A percentile compares a stretch with the other conserved stretches of the same genome.
phyloP scores from a whole-genome alignment of 495 filamentous ascomycete species.

The Aspergillus nidulans region DNA sequence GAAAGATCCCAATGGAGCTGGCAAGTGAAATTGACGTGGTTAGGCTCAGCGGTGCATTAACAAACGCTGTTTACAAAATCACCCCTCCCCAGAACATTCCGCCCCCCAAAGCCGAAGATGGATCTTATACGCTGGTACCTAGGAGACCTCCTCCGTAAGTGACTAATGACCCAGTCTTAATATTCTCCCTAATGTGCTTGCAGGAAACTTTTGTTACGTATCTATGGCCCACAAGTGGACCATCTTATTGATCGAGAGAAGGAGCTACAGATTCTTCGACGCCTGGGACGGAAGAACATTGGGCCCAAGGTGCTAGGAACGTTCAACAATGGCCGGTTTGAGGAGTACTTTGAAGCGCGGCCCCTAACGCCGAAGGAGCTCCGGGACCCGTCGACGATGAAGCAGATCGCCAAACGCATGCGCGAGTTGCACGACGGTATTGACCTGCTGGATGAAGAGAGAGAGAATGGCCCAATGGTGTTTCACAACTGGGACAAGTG shows the following conservation, averaged over 20 bases:
- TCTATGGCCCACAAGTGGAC: conserved; percentile 94
- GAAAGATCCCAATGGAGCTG: conserved; percentile 68
- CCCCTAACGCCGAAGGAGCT: conserved; percentile 75
- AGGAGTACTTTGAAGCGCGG: conserved; percentile 81
- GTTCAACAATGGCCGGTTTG: conserved; percentile 93
- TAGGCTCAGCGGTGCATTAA: conserved; percentile 87
- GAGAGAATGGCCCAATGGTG: conserved; percentile 71
- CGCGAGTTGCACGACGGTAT: conserved; percentile 92
- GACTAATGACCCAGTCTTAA: neutral
- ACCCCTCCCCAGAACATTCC: conserved; percentile 64
- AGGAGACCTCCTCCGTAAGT: conserved; percentile 53
- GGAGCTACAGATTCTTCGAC: conserved; percentile 80
- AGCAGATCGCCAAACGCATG: conserved; percentile 98
- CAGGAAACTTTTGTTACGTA: conserved; percentile 80
- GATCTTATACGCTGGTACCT: conserved; percentile 31
- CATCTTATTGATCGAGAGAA: conserved; percentile 92
- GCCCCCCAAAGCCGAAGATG: conserved; percentile 31
- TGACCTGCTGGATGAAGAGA: conserved; percentile 74
- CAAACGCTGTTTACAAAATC: conserved; percentile 94
- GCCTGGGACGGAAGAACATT: conserved; percentile 86
- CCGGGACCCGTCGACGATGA: conserved; percentile 74
- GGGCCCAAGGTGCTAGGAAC: conserved; percentile 90
- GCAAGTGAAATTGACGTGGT: conserved; percentile 70
- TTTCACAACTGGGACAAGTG: conserved; percentile 96
- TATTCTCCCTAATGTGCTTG: conserved; percentile 10